Evolutionary conservation across 345 rosid species (phyloP), one percentile per base, ranked within the genome.

Genomic region (Cardamine occulta): DNA sequence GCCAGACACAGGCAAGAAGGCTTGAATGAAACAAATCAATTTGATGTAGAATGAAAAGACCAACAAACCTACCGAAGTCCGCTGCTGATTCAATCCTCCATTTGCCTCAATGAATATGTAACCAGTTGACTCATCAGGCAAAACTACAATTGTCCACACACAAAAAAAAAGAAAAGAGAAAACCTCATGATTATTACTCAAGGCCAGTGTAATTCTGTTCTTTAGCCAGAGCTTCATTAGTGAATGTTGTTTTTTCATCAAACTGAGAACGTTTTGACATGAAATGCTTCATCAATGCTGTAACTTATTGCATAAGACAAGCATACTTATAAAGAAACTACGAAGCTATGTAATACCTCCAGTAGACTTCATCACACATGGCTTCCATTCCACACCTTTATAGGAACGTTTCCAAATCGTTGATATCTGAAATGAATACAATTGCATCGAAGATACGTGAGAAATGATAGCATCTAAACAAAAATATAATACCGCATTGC

Each of bases 41-140:
- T 23, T 28, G 18, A 10, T 66, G 48, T 47, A 76, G 11, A 10
- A 56, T 31, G 21, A 55, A 70, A 64, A 31, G 47, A 82, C 32
- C 72, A 79, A 64, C 3, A 60, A 79, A 84, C 93, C 69, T 76
- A 95, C 99, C 86, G 99, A 92, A 53, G 96, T 86, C 81, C 99
- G 89, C 87, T 92, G 98, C 84, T 95, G 99, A 88, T 92, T 95
- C 70, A 92, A 77, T 37, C 99, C 98, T 70, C 99, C 99, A 81
- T 95, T 92, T 42, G 99, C 99, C 79, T 95, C 98, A 71, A 96
- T 88, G 83, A 85, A 93, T 79, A 96, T 84, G 84, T 87, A 96
- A 82, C 97, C 98, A 85, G 91, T 96, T 13, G 97, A 96, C 73
- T 88, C 97, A n/a, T 88, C 97, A n/a, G 95, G 92, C 63, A 93